These are phyloP conservation scores for Tremella fuciformis DNA, from an alignment of 768 basidiomycete genomes.

Conservation along the genomic window DNA sequence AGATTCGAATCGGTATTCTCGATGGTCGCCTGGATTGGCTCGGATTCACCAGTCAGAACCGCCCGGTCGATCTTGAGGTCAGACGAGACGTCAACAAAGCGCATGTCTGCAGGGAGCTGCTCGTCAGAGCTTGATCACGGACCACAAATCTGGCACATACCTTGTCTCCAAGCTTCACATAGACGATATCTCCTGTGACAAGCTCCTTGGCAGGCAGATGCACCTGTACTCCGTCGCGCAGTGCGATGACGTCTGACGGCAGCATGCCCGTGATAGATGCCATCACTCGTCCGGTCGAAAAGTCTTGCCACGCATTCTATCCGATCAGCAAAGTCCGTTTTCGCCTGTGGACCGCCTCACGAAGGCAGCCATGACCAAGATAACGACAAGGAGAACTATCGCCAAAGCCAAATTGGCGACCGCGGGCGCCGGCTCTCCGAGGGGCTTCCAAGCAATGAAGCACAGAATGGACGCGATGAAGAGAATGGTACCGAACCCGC, in stretches of 20 bases:
- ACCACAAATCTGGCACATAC: neutral
- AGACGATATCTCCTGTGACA: slow-evolving; percentile 46
- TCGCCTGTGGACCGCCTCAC: slow-evolving; percentile 19
- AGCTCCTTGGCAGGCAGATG: slow-evolving; percentile 43
- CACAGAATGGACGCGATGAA: slow-evolving; percentile 61
- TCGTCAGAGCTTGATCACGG: slow-evolving; percentile 17
- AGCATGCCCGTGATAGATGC: slow-evolving; percentile 57
- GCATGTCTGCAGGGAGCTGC: slow-evolving; percentile 53
- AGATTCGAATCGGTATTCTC: slow-evolving; percentile 59
- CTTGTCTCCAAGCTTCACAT: neutral
- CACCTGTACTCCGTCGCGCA: slow-evolving; percentile 42
- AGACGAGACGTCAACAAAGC: slow-evolving; percentile 57
- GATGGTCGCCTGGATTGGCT: slow-evolving; percentile 50
- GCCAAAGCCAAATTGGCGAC: slow-evolving; percentile 64
- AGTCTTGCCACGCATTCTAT: slow-evolving; percentile 59
- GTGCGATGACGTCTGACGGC: slow-evolving; percentile 46
- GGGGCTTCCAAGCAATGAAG: slow-evolving; percentile 62
- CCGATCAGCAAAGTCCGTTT: slow-evolving; percentile 16
- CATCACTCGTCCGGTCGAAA: slow-evolving; percentile 62
- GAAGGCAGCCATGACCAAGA: slow-evolving; percentile 41
- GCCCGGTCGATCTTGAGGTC: slow-evolving; percentile 65
- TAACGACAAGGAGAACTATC: slow-evolving; percentile 58
- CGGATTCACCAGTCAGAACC: slow-evolving; percentile 60
- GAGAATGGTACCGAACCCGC: slow-evolving; percentile 62
- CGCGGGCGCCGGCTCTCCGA: slow-evolving; percentile 60